Percentiles rank a stretch among this genome's conserved stretches.
Evolutionary conservation across 495 filamentous ascomycete species (phyloP).

Genomic region (Chaetomium tenue): DNA sequence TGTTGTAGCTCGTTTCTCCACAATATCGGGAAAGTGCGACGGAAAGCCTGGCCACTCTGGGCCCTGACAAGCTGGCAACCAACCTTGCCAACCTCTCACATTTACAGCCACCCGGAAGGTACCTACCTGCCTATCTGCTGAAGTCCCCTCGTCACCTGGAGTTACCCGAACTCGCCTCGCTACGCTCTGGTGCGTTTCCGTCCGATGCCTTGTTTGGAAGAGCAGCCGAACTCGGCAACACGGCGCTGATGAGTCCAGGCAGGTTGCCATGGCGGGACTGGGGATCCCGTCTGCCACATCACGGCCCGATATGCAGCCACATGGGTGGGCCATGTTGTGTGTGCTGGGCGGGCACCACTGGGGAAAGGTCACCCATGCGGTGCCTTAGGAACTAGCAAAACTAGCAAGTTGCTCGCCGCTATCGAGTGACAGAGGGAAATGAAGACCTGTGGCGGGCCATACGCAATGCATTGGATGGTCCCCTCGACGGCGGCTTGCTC

Average conservation of each 20-base stretch:
- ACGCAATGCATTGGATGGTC: no score
- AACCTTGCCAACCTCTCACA: neutral
- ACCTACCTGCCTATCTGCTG: no score
- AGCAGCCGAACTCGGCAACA: neutral
- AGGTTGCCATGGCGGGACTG: constrained; percentile 7
- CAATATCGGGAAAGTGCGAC: constrained; percentile 7
- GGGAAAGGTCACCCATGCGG: neutral
- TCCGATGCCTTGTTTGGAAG: neutral
- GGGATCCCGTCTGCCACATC: constrained; percentile 21
- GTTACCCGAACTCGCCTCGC: no score
- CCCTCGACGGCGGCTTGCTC: neutral
- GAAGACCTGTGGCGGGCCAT: neutral
- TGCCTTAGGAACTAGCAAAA: neutral
- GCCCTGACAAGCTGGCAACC: neutral
- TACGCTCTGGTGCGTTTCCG: no score
- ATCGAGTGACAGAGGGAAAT: neutral
- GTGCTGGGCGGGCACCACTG: neutral
- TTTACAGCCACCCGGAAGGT: no score
- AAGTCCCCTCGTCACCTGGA: no score
- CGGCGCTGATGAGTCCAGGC: neutral
- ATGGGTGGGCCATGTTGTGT: constrained; percentile 1
- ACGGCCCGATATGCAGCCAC: constrained; percentile 23
- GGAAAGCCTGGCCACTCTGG: neutral
- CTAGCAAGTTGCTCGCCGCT: neutral
- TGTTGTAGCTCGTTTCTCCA: constrained; percentile 10